These are phyloP conservation scores for Candida yuanshanica DNA, from an alignment of 805 yeast genomes.

Conservation along the genomic window DNA sequence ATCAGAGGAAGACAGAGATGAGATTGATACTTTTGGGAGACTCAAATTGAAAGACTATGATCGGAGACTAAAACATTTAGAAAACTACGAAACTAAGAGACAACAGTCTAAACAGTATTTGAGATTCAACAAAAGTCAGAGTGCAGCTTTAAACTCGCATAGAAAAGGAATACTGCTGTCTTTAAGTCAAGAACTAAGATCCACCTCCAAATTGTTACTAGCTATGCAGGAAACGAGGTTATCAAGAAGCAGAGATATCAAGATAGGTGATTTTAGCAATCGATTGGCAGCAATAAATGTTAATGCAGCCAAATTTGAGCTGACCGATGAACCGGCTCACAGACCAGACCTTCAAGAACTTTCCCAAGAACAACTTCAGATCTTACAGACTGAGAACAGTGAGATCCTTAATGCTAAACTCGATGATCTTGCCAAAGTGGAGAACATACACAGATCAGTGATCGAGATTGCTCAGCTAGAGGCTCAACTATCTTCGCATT, in stretches of 20 bases:
- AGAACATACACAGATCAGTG: conserved; percentile 54
- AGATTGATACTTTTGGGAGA: conserved; percentile 50
- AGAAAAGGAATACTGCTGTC: conserved; percentile 18
- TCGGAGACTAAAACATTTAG: conserved; percentile 44
- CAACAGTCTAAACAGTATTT: conserved; percentile 17
- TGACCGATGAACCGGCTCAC: conserved; percentile 7
- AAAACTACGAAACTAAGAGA: conserved; percentile 47
- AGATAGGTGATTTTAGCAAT: conserved; percentile 12
- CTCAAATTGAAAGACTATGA: conserved; percentile 45
- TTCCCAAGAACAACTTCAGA: conserved; percentile 49
- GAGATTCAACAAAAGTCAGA: conserved; percentile 12
- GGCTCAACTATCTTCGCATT: conserved; percentile 66
- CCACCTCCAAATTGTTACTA: conserved; percentile 20
- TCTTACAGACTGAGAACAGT: conserved; percentile 54
- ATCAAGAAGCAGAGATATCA: conserved; percentile 20
- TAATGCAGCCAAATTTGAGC: conserved; percentile 23
- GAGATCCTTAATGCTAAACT: conserved; percentile 48
- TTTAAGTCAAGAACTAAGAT: conserved; percentile 15
- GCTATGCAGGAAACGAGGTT: conserved; percentile 23
- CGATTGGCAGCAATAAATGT: conserved; percentile 11
- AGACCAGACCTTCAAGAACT: conserved; percentile 10
- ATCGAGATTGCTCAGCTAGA: conserved; percentile 72
- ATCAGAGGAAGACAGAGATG: conserved; percentile 44
- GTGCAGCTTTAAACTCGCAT: conserved; percentile 15
- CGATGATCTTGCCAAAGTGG: conserved; percentile 56